Base-by-base conservation (phyloP, 257 asterid genomes). In the Solanum stenotomum region DNA sequence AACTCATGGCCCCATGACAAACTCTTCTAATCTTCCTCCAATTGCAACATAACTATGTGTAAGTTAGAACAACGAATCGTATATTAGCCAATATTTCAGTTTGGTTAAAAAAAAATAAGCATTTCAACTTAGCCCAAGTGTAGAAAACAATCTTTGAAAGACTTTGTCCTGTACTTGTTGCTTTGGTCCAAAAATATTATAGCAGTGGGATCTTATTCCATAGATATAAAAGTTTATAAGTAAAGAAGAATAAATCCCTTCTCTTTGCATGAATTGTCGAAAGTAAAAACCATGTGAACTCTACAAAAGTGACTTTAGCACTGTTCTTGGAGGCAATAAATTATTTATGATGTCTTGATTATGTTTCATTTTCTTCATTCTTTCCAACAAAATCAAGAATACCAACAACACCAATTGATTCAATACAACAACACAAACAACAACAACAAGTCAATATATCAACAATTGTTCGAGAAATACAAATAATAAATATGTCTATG, bases 1-100 rank as follows among this genome's bases (percentile, higher is more conserved):
- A 76, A 85, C 74, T 86, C 25, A 85, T 89, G 88, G 75, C 87
- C 86, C 89, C 89, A 10, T 88, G 68, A 88, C 18, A 59, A 52
- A 37, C 71, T 67, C 27, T 46, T 46, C 70, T 6, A 18, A 46
- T 9, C 85, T 81, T 46, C 11, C 42, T 81, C 29, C n/a, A 16
- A 72, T 68, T 12, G 83, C 71, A 31, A 75, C 23, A 86, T 61
- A 29, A 22, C 31, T 31, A 31, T 46, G 33, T 71, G n/a, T 56
- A 81, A 44, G 72, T 27, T 70, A 71, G 16, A 71, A 44, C 34
- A n/a, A 27, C 7, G 25, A 31, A 16, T 10, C 23, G 27, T 70
- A 70, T 44, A 68, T 70, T 46, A 81, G 10, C 29, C 85, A 81
- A 81, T 27, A 81, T 25, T 46, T 29, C 25, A 16, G 25, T 29